Conservation (phyloP, 805 yeast species). For the Pichia gijzeniarum region DNA sequence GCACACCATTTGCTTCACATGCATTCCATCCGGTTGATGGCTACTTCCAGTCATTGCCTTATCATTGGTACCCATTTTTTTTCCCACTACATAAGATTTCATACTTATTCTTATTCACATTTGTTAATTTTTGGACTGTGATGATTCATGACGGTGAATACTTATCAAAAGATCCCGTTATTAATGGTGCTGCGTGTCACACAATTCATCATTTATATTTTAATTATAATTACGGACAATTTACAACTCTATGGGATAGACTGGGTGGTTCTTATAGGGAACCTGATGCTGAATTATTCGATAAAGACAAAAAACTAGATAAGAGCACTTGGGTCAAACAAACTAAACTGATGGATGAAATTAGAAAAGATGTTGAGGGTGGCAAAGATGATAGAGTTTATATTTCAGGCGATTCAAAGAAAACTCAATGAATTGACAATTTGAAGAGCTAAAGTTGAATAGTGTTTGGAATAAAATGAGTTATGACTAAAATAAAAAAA, state of each 20-base stretch:
- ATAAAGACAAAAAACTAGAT: conserved; percentile 50
- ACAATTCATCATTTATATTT: conserved; percentile 94
- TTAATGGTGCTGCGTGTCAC: conserved; percentile 98
- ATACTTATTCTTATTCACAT: conserved; percentile 74
- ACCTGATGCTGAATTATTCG: conserved; percentile 85
- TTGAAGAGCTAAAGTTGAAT: neutral
- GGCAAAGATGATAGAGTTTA: conserved; percentile 71
- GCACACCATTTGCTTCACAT: conserved; percentile 97
- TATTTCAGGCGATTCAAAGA: conserved; percentile 38
- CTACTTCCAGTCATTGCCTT: conserved; percentile 85
- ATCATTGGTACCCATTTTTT: conserved; percentile 84
- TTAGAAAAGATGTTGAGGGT: conserved; percentile 78
- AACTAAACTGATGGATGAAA: conserved; percentile 65
- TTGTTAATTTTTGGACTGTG: conserved; percentile 97
- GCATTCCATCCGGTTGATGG: conserved; percentile 99
- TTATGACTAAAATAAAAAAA: neutral
- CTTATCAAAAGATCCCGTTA: conserved; percentile 84
- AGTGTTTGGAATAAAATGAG: neutral
- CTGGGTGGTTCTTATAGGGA: conserved; percentile 87
- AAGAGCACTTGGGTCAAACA: conserved; percentile 64
- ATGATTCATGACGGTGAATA: conserved; percentile 98
- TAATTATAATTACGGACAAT: conserved; percentile 97
- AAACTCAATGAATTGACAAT: conserved; percentile 3
- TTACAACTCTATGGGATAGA: conserved; percentile 97
- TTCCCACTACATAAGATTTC: conserved; percentile 89